Conservation (phyloP, 73 alveolate genomes). For the Paramecium sonneborni region DNA sequence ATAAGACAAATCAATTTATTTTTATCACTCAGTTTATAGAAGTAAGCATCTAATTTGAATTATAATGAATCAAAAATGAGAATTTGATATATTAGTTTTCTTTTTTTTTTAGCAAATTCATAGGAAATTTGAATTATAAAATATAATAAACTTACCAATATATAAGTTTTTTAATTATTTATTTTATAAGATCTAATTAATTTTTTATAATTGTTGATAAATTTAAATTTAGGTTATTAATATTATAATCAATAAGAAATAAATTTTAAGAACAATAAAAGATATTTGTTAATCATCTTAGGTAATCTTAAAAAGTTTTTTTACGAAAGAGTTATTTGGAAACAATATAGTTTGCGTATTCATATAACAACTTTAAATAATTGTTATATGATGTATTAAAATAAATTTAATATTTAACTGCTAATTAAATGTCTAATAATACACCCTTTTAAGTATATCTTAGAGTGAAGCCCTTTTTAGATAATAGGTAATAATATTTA, state of each 20-base stretch:
- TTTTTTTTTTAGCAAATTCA: background rate
- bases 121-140: too few species aligned
- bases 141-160: background rate
- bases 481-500: background rate
- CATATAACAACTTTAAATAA: background rate
- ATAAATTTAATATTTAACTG: conserved; percentile 7
- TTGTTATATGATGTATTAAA: background rate
- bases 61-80: too few species aligned
- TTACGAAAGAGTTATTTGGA: background rate
- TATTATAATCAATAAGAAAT: background rate
- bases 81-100: too few species aligned
- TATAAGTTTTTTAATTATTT: background rate
- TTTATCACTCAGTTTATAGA: too few species aligned
- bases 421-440: conserved; percentile 32
- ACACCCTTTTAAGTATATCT: conserved; percentile 45
- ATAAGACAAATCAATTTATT: too few species aligned
- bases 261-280: background rate
- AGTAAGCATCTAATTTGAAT: too few species aligned
- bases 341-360: background rate
- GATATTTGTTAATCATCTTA: background rate
- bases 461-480: conserved; percentile 31
- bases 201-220: background rate
- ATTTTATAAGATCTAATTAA: background rate
- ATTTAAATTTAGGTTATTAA: background rate
- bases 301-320: background rate